Base-by-base conservation (phyloP, 2,329 filamentous ascomycete genomes). In the Arthrobotrys megalospora region DNA sequence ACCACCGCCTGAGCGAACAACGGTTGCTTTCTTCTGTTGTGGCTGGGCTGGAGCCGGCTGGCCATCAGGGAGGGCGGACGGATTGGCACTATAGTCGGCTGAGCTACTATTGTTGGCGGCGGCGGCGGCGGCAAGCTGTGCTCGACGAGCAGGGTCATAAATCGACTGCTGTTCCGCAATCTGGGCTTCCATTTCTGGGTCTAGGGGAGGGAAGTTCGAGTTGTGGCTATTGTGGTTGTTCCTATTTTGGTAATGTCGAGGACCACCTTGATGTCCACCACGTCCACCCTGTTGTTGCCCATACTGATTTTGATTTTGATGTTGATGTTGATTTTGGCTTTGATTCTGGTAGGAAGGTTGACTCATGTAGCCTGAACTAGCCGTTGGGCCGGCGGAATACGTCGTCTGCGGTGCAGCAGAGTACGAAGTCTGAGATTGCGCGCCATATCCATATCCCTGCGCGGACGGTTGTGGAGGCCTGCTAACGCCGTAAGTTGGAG, bases 131-230 rank as follows among this genome's bases (percentile, higher is more conserved):
- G 83, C 82, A 41, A 83, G 83, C 3, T 86, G 86, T 0, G 85
- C 84, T 10, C 84, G 83, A 79, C 86, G 83, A 64, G 79, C 84
- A 80, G 79, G 80, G 68, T 90, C 89, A 84, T 97, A 97, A 28
- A 94, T 93, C 84, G 92, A 95, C 85, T 97, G 94, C 93, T 95
- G 97, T 84, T 97, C 93, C 60, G 94, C 94, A 79, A 97, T 94
- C 84, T 96, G 93, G 34, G 93, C 93, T 73, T 96, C 93, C 86
- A 93, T 91, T 81, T 97, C 93, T 2, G 93, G 90, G 82, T 97
- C 90, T 64, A 88, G 84, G 36, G 84, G 85, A 8, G 84, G 80
- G 36, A 85, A 85, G 6, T 77, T 78, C 50, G 81, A 82, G 38
- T 82, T 83, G 67, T 82, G 83, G 34, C 83, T 83, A 66, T 81